Percentiles rank a stretch among this genome's conserved stretches.
These are phyloP conservation scores for Paecilomyces dactylethromorphus DNA, from an alignment of 2,329 filamentous ascomycete genomes.

Conservation along the genomic window DNA sequence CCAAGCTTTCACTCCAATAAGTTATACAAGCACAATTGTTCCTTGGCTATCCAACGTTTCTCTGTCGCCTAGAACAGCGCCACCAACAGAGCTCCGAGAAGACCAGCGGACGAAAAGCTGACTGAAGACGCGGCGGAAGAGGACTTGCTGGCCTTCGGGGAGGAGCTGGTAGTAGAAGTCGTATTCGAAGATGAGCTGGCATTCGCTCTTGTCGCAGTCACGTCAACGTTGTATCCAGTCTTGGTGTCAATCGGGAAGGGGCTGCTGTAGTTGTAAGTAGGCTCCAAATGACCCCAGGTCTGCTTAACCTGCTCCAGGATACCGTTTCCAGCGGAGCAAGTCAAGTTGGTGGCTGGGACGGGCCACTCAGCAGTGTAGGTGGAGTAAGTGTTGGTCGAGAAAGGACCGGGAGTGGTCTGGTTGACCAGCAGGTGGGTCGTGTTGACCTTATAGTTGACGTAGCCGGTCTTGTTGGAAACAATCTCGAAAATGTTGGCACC, in stretches of 20 bases:
- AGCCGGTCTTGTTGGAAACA: conserved; percentile 57
- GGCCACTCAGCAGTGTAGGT: conserved; percentile 23
- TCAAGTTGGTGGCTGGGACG: conserved; percentile 16
- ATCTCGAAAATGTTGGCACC: conserved; percentile 63
- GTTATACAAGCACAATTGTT: too few relatives aligned
- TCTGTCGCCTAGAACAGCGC: conserved; percentile 1
- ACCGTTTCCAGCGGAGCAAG: conserved; percentile 30
- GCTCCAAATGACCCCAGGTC: conserved; percentile 19
- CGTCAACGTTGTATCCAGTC: conserved; percentile 19
- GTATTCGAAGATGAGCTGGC: not conserved
- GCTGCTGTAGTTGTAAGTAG: conserved; percentile 29
- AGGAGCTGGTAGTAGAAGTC: not conserved
- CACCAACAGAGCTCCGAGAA: not conserved
- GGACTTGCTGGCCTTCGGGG: conserved; percentile 5
- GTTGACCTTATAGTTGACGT: conserved; percentile 39
- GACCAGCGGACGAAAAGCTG: conserved; percentile 3
- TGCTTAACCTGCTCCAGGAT: conserved; percentile 27
- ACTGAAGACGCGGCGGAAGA: conserved; percentile 5
- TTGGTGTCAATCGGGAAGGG: conserved; percentile 24
- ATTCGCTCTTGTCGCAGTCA: conserved; percentile 18
- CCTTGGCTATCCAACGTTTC: too few relatives aligned
- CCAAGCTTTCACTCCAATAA: too few relatives aligned
- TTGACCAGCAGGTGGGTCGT: conserved; percentile 44
- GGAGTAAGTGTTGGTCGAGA: conserved; percentile 20
- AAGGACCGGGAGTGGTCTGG: conserved; percentile 46